Evolutionary conservation across 2,329 filamentous ascomycete genomes (phyloP).

Genomic region (Mariannaea sp.): DNA sequence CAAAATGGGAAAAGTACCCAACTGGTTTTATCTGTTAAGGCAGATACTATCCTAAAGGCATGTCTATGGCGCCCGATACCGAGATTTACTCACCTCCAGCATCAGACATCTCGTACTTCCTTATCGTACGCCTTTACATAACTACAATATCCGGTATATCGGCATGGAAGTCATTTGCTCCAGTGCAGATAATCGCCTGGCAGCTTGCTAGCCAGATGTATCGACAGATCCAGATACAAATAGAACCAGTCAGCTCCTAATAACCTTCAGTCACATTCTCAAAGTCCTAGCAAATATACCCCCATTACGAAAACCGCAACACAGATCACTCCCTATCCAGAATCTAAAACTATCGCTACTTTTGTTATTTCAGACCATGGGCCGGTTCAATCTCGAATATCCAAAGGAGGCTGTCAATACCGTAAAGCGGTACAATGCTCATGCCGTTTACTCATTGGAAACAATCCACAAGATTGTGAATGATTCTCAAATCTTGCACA

Average conservation of each 20-base stretch:
- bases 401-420: constrained; percentile 67
- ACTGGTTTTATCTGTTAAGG: constrained; percentile 3
- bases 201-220: not conserved
- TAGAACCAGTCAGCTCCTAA: not conserved
- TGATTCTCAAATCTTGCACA: constrained; percentile 73
- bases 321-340: not conserved
- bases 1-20: not conserved
- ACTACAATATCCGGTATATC: not conserved
- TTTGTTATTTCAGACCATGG: constrained; percentile 34
- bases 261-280: too few species aligned
- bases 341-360: not conserved
- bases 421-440: constrained; percentile 67
- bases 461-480: constrained; percentile 80
- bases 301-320: too few species aligned
- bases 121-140: not conserved
- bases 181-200: not conserved
- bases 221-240: not conserved
- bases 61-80: not conserved
- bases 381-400: constrained; percentile 57
- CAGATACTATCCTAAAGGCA: not conserved
- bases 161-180: not conserved
- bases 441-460: constrained; percentile 71
- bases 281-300: too few species aligned
- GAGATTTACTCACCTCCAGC: not conserved
- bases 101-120: not conserved